These are phyloP conservation scores for Amaranthus hypochondriacus DNA, from an alignment of 148 eudicot genomes.

Conservation along the genomic window DNA sequence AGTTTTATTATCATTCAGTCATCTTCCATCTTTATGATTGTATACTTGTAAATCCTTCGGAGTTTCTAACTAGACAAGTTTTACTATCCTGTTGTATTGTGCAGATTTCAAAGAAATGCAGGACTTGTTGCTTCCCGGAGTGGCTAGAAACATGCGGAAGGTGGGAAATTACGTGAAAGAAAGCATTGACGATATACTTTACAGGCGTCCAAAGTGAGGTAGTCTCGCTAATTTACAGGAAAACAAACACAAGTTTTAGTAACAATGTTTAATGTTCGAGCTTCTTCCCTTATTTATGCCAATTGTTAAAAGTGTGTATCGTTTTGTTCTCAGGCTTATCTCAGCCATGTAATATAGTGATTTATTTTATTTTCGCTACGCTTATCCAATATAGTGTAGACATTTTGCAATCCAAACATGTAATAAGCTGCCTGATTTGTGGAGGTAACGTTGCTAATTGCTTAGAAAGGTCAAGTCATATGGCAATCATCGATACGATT, in stretches of 20 bases:
- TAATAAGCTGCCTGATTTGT: background rate
- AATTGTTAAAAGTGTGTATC: constrained; percentile 2
- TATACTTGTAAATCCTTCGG: constrained; percentile 1
- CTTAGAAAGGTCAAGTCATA: background rate
- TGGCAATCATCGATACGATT: too few species aligned
- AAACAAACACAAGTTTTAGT: constrained; percentile 4
- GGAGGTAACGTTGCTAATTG: background rate
- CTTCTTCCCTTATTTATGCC: background rate
- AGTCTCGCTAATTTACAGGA: background rate
- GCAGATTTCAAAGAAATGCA: constrained; percentile 82
- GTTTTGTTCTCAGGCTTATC: constrained; percentile 6
- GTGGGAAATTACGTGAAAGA: constrained; percentile 71
- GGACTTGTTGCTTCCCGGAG: constrained; percentile 76
- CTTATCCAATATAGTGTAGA: constrained; percentile 21
- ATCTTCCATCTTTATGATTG: too few species aligned
- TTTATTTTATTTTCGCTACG: background rate
- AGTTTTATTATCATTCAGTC: constrained; percentile 15
- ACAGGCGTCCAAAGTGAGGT: constrained; percentile 68
- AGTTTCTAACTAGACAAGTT: constrained; percentile 70
- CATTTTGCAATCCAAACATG: constrained; percentile 4
- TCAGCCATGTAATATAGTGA: constrained; percentile 13
- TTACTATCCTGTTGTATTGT: background rate
- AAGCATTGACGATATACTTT: constrained; percentile 65
- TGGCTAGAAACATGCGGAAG: constrained; percentile 67
- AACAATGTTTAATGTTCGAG: constrained; percentile 7